phyloP scores from a whole-genome alignment of 805 yeast genomes.

The Tetrapisispora phaffii region DNA sequence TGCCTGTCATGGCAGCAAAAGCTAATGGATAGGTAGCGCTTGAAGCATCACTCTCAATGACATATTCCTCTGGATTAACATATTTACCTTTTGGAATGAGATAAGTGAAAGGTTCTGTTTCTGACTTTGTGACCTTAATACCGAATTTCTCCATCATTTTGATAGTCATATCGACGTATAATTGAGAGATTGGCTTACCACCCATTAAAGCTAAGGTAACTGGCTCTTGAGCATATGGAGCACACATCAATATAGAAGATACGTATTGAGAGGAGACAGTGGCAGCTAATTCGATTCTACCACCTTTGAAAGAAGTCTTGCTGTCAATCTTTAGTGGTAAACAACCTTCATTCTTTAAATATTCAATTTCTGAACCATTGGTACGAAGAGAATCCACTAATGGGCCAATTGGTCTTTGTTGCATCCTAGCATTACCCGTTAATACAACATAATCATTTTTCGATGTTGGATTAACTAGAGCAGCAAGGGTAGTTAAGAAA shows the following conservation, averaged over 20 bases:
- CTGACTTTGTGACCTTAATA: constrained; percentile 57
- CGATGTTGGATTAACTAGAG: constrained; percentile 52
- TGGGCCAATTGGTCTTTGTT: constrained; percentile 94
- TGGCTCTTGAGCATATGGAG: constrained; percentile 86
- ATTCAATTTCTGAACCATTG: constrained; percentile 70
- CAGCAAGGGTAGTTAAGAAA: constrained; percentile 84
- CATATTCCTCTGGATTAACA: constrained; percentile 72
- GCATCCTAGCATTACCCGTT: constrained; percentile 96
- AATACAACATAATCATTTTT: constrained; percentile 43
- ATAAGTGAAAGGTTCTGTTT: constrained; percentile 71
- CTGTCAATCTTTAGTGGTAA: constrained; percentile 69
- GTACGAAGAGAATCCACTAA: constrained; percentile 78
- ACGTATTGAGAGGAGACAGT: constrained; percentile 96
- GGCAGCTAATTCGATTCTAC: constrained; percentile 86
- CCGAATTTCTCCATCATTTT: constrained; percentile 92
- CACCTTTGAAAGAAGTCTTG: constrained; percentile 71
- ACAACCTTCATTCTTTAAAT: constrained; percentile 67
- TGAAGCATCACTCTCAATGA: constrained; percentile 92
- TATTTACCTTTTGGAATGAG: constrained; percentile 81
- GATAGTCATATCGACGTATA: constrained; percentile 95
- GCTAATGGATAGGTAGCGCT: constrained; percentile 97
- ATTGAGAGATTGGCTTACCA: constrained; percentile 92
- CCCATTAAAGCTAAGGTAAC: constrained; percentile 85
- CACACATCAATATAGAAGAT: constrained; percentile 91
- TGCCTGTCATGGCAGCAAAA: constrained; percentile 91